Base-by-base conservation (phyloP, 768 basidiomycete species). In the Pisolithus sp. region DNA sequence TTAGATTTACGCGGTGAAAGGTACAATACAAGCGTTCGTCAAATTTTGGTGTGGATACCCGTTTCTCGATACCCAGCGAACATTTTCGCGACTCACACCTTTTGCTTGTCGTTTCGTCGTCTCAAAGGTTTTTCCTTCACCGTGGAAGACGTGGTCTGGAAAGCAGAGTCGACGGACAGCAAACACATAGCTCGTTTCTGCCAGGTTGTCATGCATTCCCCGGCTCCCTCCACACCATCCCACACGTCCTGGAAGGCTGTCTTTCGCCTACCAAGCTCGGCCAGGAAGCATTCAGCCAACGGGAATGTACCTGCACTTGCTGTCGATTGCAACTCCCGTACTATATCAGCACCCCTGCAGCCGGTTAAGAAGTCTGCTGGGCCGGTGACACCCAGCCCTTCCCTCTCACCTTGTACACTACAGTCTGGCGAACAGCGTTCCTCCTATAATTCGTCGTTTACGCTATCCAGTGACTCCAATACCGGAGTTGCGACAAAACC, bases 371-470 rank as follows among this genome's bases (percentile, higher is more conserved):
- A 48, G 20, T 40, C 54, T 0, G 24, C 55, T 49, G 70, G 62
- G 51, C 73, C 74, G 46, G 62, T 73, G 44, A 72, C 75, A 20
- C 67, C 78, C 13, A 76, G 73, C 49, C 64, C 78, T 37, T 73
- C 80, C 1, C 72, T 81, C 50, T 76, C 79, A 5, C 83, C 82
- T 8, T 71, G 73, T 18, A 79, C 82, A n/a, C 71, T 75, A 45
- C 64, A 72, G 34, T 79, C 80, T 28, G 59, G 60, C 31, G 81
- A 82, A 69, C 78, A 79, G 50, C 79, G 87, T 49, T 85, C 80
- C 30, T 91, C 89, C 10, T 86, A 80, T 70, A 88, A 85, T 63
- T 89, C 87, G 13, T 89, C 86, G 43, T 80, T 82, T 57, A 83
- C 85, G 2, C 80, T 81, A 54, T 89, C 89, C 15, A 84, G 77